Base-by-base conservation (phyloP, 78 protist species). In the Salpingoeca rosetta region DNA sequence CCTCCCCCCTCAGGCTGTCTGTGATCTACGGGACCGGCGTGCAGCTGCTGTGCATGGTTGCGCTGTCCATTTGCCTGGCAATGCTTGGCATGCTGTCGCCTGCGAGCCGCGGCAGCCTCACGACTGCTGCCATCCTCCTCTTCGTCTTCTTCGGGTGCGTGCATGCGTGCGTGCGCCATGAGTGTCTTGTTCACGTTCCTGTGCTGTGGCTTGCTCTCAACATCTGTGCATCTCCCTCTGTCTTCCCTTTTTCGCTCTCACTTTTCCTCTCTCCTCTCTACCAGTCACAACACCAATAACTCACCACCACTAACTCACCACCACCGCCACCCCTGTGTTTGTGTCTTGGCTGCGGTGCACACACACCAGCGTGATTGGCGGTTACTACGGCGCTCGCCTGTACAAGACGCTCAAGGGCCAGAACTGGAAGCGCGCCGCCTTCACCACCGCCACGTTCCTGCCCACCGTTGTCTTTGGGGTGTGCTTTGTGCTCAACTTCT, bases 11-110 rank as follows among this genome's bases (percentile, higher is more conserved):
- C n/a, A n/a, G n/a, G n/a, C 65, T 51, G 31, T 22, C 96, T 0
- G 95, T 89, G 27, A 44, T 86, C 74, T 79, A 89, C 44, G 98
- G 98, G 76, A 81, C 92, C 37, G 98, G 98, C 83, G 84, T 85
- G 27, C 98, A 96, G 81, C 77, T 96, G 22, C 85, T 93, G 25
- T 89, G 88, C 74, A 94, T 94, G 98, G n/a, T 88, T 28, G 1
- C 88, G 3, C 35, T 73, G 80, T 88, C 94, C 72, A 0, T 38
- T 35, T n/a, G 38, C 12, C 44, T 85, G 37, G 98, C 98, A 17
- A 42, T 94, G 51, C 88, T 96, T 31, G 99, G 99, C 37, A 94
- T 98, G 92, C 93, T 98, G 12, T 92, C 98, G 22, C 99, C 99
- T 17, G 96, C 98, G 51, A 92, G 87, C 44, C 92, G 98, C 42